Base-by-base conservation (phyloP, 768 basidiomycete species). In the Auricularia heimuer region DNA sequence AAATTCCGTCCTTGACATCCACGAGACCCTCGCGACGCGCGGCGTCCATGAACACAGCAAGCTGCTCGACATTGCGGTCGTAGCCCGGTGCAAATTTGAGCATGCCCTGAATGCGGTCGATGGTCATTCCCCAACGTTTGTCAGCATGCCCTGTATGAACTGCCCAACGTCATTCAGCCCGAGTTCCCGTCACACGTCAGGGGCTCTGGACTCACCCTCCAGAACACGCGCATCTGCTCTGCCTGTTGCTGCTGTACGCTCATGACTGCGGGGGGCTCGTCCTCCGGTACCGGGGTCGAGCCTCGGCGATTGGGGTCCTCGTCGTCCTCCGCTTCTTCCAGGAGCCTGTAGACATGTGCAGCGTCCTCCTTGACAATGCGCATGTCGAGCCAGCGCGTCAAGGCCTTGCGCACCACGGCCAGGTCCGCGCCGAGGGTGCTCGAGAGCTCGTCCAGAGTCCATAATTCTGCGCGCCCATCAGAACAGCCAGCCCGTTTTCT, bases 141-240 rank as follows among this genome's bases (percentile, higher is more conserved):
- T 93, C 65, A 97, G 86, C 89, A 94, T 93, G 35, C 90, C 92
- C 75, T 92, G 88, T 66, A 95, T 90, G 75, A 89, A 95, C 89
- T 92, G 66, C 4, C 62, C 7, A 18, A 63, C n/a, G 63, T 63
- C 47, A 63, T 65, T 69, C 51, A 42, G 39, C 36, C 36, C 54
- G 62, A 66, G 7, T 64, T 62, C 45, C 61, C 44, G 47, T 51
- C 47, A 51, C 7, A 18, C 21, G 6, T 51, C 47, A 51, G 16
- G 54, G 37, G 44, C 39, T 33, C 45, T 58, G 58, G 29, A 78
- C 75, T 6, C 63, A 87, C 92, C 85, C 90, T 92, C 92, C 92
- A 95, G 73, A 87, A 91, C 0, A 93, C 81, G 66, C 80, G 83
- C 88, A 95, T 92, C 75, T 94, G 89, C 70, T 92, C 89, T 0